These are phyloP conservation scores for Butyriboletus loyo DNA, from an alignment of 768 basidiomycete genomes.

Conservation along the genomic window DNA sequence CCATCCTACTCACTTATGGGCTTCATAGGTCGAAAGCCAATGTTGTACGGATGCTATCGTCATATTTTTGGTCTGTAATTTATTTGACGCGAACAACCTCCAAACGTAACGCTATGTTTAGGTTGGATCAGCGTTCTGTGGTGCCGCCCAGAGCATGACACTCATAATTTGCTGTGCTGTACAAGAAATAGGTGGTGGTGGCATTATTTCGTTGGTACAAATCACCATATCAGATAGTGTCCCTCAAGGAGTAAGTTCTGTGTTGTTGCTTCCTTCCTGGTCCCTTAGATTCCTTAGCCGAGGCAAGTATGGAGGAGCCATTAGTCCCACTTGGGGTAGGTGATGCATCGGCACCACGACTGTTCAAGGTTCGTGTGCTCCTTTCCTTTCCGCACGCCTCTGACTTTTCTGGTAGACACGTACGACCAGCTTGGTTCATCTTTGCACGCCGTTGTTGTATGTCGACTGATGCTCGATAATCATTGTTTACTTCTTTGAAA, in stretches of 20 bases:
- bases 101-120: constrained; percentile 4
- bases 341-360: constrained; percentile 28
- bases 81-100: not conserved
- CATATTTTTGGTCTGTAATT: constrained; percentile 34
- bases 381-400: not conserved
- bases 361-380: constrained; percentile 31
- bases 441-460: constrained; percentile 33
- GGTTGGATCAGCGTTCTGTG: constrained; percentile 40
- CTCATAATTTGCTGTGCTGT: constrained; percentile 39
- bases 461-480: not conserved
- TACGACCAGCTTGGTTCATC: constrained; percentile 35
- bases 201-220: constrained; percentile 35
- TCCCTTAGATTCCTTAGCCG: constrained; percentile 23
- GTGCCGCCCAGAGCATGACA: constrained; percentile 42
- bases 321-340: constrained; percentile 39
- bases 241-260: constrained; percentile 30
- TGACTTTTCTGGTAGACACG: constrained; percentile 30
- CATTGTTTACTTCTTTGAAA: not conserved
- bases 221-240: constrained; percentile 40
- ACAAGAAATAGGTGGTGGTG: constrained; percentile 44
- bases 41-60: constrained; percentile 36
- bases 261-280: not conserved
- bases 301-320: constrained; percentile 37
- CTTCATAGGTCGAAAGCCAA: constrained; percentile 33
- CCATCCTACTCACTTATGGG: not conserved